A percentile compares a stretch with the other conserved stretches of the same genome.
Evolutionary conservation across 306 rosid genomes (phyloP).

Genomic region (Pyrus bretschneideri): DNA sequence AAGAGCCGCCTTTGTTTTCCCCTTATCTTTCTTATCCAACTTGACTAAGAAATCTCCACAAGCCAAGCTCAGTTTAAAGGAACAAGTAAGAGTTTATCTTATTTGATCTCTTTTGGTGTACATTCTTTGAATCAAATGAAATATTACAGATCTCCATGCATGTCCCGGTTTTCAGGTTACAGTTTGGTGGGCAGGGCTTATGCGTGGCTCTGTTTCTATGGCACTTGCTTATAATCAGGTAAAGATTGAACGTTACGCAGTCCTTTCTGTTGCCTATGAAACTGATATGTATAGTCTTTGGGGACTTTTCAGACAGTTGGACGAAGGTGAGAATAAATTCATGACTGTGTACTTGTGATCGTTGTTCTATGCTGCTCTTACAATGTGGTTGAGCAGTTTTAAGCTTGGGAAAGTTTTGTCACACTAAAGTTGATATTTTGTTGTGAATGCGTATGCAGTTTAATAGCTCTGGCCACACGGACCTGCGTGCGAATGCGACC

Average conservation of each 20-base stretch:
- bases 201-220: constrained; percentile 98
- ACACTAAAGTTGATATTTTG: neutral
- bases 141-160: neutral
- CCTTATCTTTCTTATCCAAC: constrained; percentile 77
- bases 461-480: constrained; percentile 67
- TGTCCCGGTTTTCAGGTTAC: constrained; percentile 50
- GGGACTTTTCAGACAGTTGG: neutral
- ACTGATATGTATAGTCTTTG: neutral
- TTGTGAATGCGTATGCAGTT: constrained; percentile 47
- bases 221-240: constrained; percentile 98
- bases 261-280: constrained; percentile 1
- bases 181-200: constrained; percentile 99
- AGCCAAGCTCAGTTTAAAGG: constrained; percentile 63
- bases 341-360: neutral
- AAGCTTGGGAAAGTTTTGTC: neutral
- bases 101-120: neutral
- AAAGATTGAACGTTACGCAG: constrained; percentile 13
- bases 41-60: constrained; percentile 57
- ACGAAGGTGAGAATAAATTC: neutral
- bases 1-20: constrained; percentile 96
- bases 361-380: neutral
- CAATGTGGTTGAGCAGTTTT: neutral
- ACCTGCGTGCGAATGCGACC: constrained; percentile 61
- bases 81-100: constrained; percentile 55
- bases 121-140: neutral